Evolutionary conservation across 2,329 filamentous ascomycete genomes (phyloP), one percentile per base, ranked within the genome.

Genomic region (Alternaria ethzedia): DNA sequence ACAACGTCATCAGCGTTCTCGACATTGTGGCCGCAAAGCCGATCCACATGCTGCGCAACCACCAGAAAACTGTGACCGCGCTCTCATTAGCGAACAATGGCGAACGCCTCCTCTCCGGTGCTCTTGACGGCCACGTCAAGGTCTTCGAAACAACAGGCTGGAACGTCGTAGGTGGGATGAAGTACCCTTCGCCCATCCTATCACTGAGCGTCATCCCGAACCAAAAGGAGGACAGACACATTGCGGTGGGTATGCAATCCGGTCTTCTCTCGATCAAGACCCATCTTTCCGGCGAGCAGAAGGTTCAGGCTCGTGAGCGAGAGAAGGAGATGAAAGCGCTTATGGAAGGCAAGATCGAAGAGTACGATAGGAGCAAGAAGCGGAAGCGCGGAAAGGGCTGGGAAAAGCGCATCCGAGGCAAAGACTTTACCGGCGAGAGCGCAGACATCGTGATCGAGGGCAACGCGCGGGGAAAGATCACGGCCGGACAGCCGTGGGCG

Each of bases 51-150:
- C 90, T 99, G 67, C 90, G 90, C 71, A 98, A 96, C 78, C 96
- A 99, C 81, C 96, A 99, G 78, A 99, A 98, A 88, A 97, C 96
- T 1, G 94, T 99, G 64, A 98, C 96, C 0, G 90, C 91, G 8
- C 86, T 99, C 58, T 90, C 91, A 55, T 84, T 96, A 32, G 94
- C 94, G 8, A 94, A 93, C 47, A 88, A 91, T 70, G 92, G 92
- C 50, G 89, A 89, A 54, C 89, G 96, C 54, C 86, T 99, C 60
- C 87, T 99, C 57, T 94, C 91, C 68, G 96, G 94, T 80, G 94
- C 91, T 20, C 86, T 99, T 49, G 96, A 99, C 79, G 96, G 96
- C 10, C 96, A 98, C 81, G 90, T 98, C 82, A 99, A 99, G 82
- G 89, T 99, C 43, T 98, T 97, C 74, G 95, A 98, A 82, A 97